Evolutionary conservation across 2,329 filamentous ascomycete species (phyloP).

Genomic region (Rhynchosporium agropyri): DNA sequence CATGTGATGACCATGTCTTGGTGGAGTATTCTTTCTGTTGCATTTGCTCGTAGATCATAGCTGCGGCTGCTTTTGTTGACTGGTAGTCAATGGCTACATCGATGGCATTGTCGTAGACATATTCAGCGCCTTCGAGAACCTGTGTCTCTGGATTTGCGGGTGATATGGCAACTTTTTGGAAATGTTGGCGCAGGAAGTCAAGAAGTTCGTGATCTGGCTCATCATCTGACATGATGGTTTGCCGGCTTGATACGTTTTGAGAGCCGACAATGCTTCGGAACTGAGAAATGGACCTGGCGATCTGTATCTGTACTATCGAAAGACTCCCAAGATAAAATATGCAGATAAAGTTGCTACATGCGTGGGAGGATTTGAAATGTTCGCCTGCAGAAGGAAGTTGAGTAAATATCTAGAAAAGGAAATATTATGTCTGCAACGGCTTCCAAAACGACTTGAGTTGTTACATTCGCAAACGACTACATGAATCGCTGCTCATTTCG

Average conservation of each 20-base stretch:
- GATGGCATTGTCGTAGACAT: conserved; percentile 88
- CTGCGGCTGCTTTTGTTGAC: conserved; percentile 80
- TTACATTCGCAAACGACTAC: not conserved
- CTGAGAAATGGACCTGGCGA: not conserved
- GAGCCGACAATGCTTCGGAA: not conserved
- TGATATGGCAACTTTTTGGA: conserved; percentile 59
- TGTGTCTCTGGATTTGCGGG: conserved; percentile 71
- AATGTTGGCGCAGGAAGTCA: conserved; percentile 79
- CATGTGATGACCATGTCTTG: conserved; percentile 83
- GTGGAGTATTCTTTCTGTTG: conserved; percentile 81
- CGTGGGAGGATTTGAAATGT: not conserved
- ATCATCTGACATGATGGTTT: conserved; percentile 77
- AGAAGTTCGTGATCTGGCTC: conserved; percentile 88
- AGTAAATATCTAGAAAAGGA: not conserved
- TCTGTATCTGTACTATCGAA: too few relatives aligned
- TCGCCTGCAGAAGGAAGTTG: not conserved
- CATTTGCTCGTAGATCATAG: conserved; percentile 80
- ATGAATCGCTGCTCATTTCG: conserved; percentile 1
- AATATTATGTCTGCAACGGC: not conserved
- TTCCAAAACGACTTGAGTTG: conserved; percentile 1
- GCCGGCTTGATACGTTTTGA: not conserved
- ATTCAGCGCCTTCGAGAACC: conserved; percentile 80
- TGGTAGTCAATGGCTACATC: conserved; percentile 88
- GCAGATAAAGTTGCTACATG: too few relatives aligned
- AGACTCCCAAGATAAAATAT: too few relatives aligned